These are phyloP conservation scores for Penicillium sp. DNA, from an alignment of 2,329 filamentous ascomycete species.

Conservation along the genomic window DNA sequence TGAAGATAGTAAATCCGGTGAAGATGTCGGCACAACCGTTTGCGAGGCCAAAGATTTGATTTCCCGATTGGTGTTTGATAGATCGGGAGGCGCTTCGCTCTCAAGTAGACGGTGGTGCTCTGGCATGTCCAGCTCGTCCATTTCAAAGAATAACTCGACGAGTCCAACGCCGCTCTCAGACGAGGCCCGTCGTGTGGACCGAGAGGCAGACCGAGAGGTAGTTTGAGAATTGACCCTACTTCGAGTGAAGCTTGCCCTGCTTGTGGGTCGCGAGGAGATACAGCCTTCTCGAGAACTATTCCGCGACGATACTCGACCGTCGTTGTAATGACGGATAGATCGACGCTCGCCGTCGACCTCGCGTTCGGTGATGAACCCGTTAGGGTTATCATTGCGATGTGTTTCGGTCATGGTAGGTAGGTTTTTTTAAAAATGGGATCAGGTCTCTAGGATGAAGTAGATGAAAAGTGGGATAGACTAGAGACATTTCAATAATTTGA, in stretches of 20 bases:
- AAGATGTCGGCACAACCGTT: neutral
- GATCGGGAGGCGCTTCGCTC: neutral
- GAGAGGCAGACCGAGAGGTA: neutral
- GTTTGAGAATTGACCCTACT: neutral
- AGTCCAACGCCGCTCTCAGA: neutral
- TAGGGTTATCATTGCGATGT: neutral
- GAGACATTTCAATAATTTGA: no score
- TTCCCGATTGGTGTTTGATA: neutral
- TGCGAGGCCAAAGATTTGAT: neutral
- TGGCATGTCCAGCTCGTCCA: neutral
- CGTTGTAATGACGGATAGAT: slow-evolving; percentile 3
- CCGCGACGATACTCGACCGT: slow-evolving; percentile 4
- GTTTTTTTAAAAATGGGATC: neutral
- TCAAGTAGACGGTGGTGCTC: neutral
- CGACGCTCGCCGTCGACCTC: slow-evolving; percentile 2
- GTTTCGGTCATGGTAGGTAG: neutral
- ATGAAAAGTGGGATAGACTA: no score
- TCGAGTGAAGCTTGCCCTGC: neutral
- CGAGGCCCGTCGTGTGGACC: neutral
- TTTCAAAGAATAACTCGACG: neutral
- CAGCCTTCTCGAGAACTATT: neutral
- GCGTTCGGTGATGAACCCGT: slow-evolving; percentile 4
- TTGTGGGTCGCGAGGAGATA: neutral
- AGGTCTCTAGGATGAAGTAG: no score
- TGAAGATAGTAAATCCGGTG: neutral